Conservation (phyloP, 2,329 filamentous ascomycete genomes). For the Amesomyces nigricolor region DNA sequence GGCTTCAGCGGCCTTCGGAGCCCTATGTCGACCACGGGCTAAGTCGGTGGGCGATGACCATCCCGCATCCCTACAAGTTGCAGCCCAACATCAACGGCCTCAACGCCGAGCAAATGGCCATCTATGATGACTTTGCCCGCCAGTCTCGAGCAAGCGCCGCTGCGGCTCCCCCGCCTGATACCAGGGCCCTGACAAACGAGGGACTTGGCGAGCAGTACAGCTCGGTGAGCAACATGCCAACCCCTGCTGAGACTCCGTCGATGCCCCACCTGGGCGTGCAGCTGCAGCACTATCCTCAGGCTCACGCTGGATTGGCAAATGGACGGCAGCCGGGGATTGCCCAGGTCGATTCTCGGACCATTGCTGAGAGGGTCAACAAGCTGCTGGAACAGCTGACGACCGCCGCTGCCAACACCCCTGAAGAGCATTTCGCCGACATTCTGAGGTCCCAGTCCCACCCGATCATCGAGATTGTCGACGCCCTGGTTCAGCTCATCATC, state of each 20-base stretch:
- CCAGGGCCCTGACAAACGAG: slow-evolving; percentile 58
- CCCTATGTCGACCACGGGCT: slow-evolving; percentile 77
- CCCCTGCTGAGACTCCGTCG: slow-evolving; percentile 53
- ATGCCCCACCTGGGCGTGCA: slow-evolving; percentile 49
- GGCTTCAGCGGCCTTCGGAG: slow-evolving; percentile 69
- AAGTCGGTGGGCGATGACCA: slow-evolving; percentile 87
- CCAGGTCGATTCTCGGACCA: slow-evolving; percentile 47
- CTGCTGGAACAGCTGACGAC: slow-evolving; percentile 53
- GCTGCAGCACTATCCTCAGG: slow-evolving; percentile 50
- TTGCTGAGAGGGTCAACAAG: slow-evolving; percentile 53
- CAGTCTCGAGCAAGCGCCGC: slow-evolving; percentile 63
- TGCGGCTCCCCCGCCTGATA: slow-evolving; percentile 53
- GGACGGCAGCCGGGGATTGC: slow-evolving; percentile 43
- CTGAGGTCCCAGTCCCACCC: slow-evolving; percentile 54
- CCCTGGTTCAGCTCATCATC: slow-evolving; percentile 56
- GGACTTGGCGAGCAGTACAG: slow-evolving; percentile 58
- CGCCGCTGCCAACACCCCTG: slow-evolving; percentile 46
- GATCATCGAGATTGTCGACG: slow-evolving; percentile 58
- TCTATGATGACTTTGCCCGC: slow-evolving; percentile 93
- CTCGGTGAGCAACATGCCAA: slow-evolving; percentile 51
- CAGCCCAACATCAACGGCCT: slow-evolving; percentile 63
- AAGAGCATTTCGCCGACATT: slow-evolving; percentile 56
- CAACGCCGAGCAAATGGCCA: slow-evolving; percentile 86
- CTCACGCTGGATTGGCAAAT: slow-evolving; percentile 45
- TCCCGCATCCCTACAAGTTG: slow-evolving; percentile 88